Conservation (phyloP, 768 basidiomycete species). For the Pulveroboletus sp. region DNA sequence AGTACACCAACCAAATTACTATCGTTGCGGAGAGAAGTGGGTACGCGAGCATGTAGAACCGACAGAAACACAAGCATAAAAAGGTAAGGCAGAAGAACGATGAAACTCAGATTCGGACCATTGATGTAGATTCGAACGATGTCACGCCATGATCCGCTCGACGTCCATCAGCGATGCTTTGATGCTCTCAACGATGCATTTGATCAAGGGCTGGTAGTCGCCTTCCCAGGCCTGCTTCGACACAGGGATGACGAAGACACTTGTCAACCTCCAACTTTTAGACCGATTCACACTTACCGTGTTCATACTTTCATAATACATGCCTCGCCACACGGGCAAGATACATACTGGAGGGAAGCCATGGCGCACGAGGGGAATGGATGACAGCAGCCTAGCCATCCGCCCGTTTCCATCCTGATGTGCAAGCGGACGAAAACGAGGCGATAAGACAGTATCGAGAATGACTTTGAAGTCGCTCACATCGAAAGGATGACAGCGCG, state of each 20-base stretch:
- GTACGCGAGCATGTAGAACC: background rate
- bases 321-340: slow-evolving; percentile 18
- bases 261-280: background rate
- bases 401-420: slow-evolving; percentile 34
- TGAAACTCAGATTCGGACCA: too few species aligned
- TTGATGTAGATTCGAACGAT: background rate
- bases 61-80: background rate
- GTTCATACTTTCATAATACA: slow-evolving; percentile 33
- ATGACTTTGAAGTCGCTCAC: slow-evolving; percentile 12
- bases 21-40: background rate
- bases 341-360: slow-evolving; percentile 32
- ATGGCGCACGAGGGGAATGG: slow-evolving; percentile 31
- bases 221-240: slow-evolving; percentile 31
- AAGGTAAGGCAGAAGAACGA: background rate
- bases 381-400: slow-evolving; percentile 31
- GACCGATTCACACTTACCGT: slow-evolving; percentile 15
- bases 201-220: slow-evolving; percentile 30
- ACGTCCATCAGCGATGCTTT: slow-evolving; percentile 23
- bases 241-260: background rate
- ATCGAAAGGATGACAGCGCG: slow-evolving; percentile 33
- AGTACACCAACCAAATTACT: background rate
- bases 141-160: slow-evolving; percentile 28
- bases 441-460: background rate
- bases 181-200: slow-evolving; percentile 28
- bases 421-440: background rate